Evolutionary conservation across 768 basidiomycete genomes (phyloP).

Genomic region (Macrocybe gigantea): DNA sequence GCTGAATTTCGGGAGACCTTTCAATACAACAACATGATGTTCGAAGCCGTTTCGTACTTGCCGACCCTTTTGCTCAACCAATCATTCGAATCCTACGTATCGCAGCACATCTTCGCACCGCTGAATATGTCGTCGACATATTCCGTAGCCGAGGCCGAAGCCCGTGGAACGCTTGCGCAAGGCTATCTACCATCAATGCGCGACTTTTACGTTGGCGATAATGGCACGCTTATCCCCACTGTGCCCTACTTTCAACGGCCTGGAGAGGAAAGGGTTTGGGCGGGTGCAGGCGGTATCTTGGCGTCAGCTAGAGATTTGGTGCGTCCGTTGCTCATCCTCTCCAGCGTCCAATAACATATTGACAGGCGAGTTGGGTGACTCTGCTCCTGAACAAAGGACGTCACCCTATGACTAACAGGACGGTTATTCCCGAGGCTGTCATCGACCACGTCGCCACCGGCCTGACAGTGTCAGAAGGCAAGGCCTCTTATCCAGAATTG

Average conservation of each 20-base stretch:
- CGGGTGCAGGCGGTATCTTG: constrained; percentile 35
- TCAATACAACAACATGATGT: constrained; percentile 44
- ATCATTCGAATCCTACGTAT: constrained; percentile 33
- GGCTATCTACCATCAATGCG: constrained; percentile 30
- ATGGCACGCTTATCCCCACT: constrained; percentile 26
- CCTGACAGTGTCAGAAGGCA: constrained; percentile 24
- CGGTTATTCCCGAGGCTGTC: constrained; percentile 28
- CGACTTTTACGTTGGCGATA: constrained; percentile 20
- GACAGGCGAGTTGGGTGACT: constrained; percentile 26
- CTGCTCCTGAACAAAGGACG: constrained; percentile 34
- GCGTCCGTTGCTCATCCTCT: background rate
- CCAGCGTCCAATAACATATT: background rate
- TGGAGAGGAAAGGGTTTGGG: constrained; percentile 33
- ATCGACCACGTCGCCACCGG: constrained; percentile 31
- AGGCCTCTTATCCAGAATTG: constrained; percentile 29
- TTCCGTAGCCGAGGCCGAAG: constrained; percentile 29
- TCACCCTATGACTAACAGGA: constrained; percentile 31
- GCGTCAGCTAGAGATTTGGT: constrained; percentile 36
- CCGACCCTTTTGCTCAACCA: constrained; percentile 31
- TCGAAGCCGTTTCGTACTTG: constrained; percentile 33
- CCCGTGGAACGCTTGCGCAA: constrained; percentile 25
- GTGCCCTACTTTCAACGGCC: constrained; percentile 34
- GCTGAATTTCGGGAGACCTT: constrained; percentile 34
- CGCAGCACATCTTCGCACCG: constrained; percentile 30
- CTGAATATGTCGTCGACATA: constrained; percentile 36